Evolutionary conservation across 2,329 filamentous ascomycete genomes (phyloP).

Genomic region (Trichophyton equinum): DNA sequence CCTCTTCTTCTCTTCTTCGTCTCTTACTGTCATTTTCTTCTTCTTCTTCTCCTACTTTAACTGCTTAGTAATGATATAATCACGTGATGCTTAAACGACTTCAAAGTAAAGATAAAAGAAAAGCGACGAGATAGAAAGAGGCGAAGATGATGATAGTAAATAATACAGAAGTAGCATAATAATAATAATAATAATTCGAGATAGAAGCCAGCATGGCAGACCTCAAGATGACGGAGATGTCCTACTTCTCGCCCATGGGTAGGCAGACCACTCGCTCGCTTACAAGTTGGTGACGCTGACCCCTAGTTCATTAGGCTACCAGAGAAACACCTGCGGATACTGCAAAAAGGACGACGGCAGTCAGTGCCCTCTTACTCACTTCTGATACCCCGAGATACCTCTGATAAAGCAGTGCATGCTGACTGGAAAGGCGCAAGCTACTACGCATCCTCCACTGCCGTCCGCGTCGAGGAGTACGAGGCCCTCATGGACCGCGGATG

Average conservation of each 20-base stretch:
- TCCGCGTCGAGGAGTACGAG: conserved; percentile 37
- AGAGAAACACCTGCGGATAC: conserved; percentile 37
- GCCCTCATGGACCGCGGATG: conserved; percentile 37
- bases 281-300: neutral
- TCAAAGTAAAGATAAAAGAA: neutral
- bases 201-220: neutral
- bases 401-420: neutral
- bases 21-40: neutral
- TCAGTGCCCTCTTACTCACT: conserved; percentile 25
- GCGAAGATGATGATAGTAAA: neutral
- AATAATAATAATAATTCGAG: neutral
- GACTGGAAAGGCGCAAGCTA: conserved; percentile 30
- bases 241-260: conserved; percentile 5
- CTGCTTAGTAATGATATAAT: neutral
- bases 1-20: neutral
- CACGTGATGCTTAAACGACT: neutral
- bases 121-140: neutral
- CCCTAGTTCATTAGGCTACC: conserved; percentile 27
- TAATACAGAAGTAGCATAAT: neutral
- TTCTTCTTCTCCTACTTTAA: too few relatives aligned
- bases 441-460: conserved; percentile 34
- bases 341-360: conserved; percentile 36
- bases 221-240: conserved; percentile 1
- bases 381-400: neutral
- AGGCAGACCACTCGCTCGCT: neutral